Conservation (phyloP, 257 asterid species). For the Salvia miltiorrhiza region DNA sequence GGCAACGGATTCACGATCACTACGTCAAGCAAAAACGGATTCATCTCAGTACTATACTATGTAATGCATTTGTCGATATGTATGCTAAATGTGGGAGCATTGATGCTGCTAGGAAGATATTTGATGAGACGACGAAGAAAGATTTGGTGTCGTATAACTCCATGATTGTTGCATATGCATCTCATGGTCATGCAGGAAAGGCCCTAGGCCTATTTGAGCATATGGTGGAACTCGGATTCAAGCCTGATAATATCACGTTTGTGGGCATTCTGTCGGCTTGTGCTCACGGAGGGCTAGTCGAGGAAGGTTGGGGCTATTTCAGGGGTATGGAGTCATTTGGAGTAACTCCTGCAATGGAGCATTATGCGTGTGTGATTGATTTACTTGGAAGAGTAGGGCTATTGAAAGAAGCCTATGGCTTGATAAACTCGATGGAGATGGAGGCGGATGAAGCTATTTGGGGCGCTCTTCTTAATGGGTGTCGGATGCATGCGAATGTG, state of each 20-base stretch:
- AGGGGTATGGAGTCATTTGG: conserved; percentile 39
- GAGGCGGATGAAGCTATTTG: conserved; percentile 72
- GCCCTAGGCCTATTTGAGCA: conserved; percentile 52
- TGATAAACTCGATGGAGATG: conserved; percentile 58
- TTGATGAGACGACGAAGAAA: conserved; percentile 45
- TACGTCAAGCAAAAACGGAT: conserved; percentile 41
- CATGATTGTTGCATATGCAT: conserved; percentile 65
- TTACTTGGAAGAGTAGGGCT: conserved; percentile 69
- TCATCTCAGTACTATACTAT: conserved; percentile 43
- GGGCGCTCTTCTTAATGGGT: conserved; percentile 80
- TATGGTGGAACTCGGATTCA: conserved; percentile 34
- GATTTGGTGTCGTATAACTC: conserved; percentile 74
- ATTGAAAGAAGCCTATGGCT: conserved; percentile 48
- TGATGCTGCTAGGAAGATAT: conserved; percentile 47
- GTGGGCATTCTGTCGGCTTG: conserved; percentile 78
- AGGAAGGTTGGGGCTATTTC: conserved; percentile 54
- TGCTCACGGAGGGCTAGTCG: conserved; percentile 68
- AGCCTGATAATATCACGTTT: conserved; percentile 66
- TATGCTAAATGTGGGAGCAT: conserved; percentile 69
- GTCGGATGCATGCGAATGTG: conserved; percentile 60
- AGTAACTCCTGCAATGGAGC: conserved; percentile 42
- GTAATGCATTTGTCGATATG: conserved; percentile 67
- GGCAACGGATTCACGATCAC: conserved; percentile 38
- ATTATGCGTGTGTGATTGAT: conserved; percentile 71
- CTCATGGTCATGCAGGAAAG: conserved; percentile 56